Base-by-base conservation (phyloP, 192 early-diverging fungal species). In the Endogone sp. region DNA sequence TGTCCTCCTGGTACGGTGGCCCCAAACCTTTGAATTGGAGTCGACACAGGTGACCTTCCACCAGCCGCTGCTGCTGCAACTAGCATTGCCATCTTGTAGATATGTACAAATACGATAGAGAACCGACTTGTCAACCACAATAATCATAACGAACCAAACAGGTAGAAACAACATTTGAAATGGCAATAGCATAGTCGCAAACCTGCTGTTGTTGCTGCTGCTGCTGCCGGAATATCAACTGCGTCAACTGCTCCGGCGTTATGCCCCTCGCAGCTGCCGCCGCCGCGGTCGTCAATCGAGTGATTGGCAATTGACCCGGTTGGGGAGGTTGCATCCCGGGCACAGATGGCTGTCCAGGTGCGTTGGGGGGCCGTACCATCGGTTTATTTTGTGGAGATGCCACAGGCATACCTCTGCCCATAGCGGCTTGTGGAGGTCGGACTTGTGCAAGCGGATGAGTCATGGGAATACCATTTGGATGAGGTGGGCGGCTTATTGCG, bases 301-400 rank as follows among this genome's bases (percentile, higher is more conserved):
- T 68, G 24, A 66, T 67, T 20, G 72, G 25, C 16, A 71, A 56
- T 24, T 72, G 71, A 26, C 65, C 71, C 54, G 59, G 65, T 25
- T 67, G 71, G 20, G 44, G 31, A 22, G 54, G 68, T 11, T 26
- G 64, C 20, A 29, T 66, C 70, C 69, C 44, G 37, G 37, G 37
- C 16, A 16, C 37, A 49, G 37, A 49, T 78, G 71, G 2, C 60
- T 69, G 29, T 77, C 69, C 3, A 20, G 71, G 72, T 2, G 69
- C 61, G 27, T 74, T 74, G 24, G 74, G 65, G 9, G 77, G 77
- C 30, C 72, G 56, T 21, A 73, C 77, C 13, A 72, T 73, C 13
- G 73, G 68, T 56, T 74, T 78, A 13, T 63, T 49, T 49, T 73
- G 77, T 3, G 77, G 71, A 1, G 77, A 74, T 73, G 74, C 71